These are phyloP conservation scores for Oldenlandia corymbosa DNA, from an alignment of 257 asterid species.

Conservation along the genomic window DNA sequence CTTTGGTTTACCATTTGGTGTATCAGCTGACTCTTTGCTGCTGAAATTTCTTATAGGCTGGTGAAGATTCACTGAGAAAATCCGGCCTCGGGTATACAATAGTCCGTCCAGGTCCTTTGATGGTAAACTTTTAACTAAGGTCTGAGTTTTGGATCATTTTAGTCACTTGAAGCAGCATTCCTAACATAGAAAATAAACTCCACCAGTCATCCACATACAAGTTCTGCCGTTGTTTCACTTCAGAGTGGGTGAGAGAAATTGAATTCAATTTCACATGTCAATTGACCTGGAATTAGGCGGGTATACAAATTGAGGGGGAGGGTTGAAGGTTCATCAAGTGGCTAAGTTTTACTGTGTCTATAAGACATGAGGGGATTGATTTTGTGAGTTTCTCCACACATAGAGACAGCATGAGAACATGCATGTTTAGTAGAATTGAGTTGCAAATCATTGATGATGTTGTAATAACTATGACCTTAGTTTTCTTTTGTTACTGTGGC, in stretches of 20 bases:
- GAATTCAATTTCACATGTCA: background rate
- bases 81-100: conserved; percentile 98
- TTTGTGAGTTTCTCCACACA: no score
- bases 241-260: background rate
- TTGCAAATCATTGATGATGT: no score
- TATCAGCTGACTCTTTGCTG: conserved; percentile 14
- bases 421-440: no score
- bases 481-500: no score
- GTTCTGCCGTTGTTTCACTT: background rate
- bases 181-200: background rate
- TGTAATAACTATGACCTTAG: background rate
- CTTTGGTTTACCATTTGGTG: conserved; percentile 11
- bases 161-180: background rate
- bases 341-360: no score
- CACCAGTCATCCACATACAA: background rate
- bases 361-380: no score
- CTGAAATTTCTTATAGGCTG: conserved; percentile 48
- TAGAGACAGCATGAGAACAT: no score
- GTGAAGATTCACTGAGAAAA: conserved; percentile 85
- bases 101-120: conserved; percentile 87
- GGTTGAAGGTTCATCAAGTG: no score
- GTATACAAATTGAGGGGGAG: no score
- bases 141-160: background rate
- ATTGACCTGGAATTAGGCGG: background rate
- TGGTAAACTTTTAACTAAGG: conserved; percentile 43